Evolutionary conservation across 441 rosid genomes (phyloP), one percentile per base, ranked within the genome.

Genomic region (Gossypium lobatum): DNA sequence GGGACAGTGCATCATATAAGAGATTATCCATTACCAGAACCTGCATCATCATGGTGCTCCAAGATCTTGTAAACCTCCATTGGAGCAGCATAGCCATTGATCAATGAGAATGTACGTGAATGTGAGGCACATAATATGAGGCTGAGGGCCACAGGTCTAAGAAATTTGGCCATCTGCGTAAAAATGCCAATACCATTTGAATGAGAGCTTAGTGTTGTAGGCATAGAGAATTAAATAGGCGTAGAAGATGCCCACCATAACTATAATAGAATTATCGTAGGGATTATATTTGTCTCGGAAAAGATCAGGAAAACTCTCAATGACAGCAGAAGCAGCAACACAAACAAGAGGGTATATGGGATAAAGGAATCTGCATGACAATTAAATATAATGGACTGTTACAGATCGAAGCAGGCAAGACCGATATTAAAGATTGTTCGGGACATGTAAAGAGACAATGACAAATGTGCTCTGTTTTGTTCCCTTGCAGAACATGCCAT

Each of bases 281-380:
- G 89, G 80, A 77, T 86, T 77, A 80, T 85, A 86, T 76, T 80
- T 84, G 74, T 90, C 89, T 37, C 81, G 85, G 79, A 95, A 89
- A 69, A 93, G 84, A 84, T 90, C 95, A 70, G 98, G 99, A 73
- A 95, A 91, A 86, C 92, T 93, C 81, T 93, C 99, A 74, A 95
- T 93, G 76, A 95, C 93, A 75, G 91, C 93, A 63, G 98, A 86
- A n/a, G 98, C 97, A 79, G 97, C 95, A 74, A 95, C 85, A 83
- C 97, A 93, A 81, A 95, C 83, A 76, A 93, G 93, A 20, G 96
- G 99, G 82, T 91, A 89, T 76, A 95, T 81, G 25, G 97, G 96
- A 84, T 93, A 95, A 9, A 95, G 96, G 77, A 95, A 95, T 86
- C 98, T 95, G 94, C 74, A 80, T 23, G 62, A 76, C 58, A 23